These are phyloP conservation scores for Termitomyces sp. DNA, from an alignment of 768 basidiomycete genomes.

Conservation along the genomic window DNA sequence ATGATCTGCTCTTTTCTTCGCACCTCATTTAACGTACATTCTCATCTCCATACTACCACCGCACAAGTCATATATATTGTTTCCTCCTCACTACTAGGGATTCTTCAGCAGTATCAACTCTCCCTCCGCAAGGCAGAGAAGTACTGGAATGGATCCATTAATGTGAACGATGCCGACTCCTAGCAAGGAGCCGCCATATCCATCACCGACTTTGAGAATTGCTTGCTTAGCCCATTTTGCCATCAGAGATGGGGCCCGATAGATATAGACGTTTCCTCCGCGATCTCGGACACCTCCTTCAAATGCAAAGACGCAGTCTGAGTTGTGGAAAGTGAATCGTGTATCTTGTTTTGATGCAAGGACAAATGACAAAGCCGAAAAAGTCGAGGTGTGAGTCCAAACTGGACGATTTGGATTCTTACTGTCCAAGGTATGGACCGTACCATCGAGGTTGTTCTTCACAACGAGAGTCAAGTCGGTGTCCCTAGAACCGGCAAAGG, in stretches of 20 bases:
- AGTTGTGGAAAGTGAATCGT: conserved; percentile 77
- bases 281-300: conserved; percentile 67
- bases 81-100: conserved; percentile 1
- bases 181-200: conserved; percentile 65
- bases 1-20: conserved; percentile 14
- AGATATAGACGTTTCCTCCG: conserved; percentile 84
- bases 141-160: conserved; percentile 26
- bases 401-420: conserved; percentile 18
- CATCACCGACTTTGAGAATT: conserved; percentile 71
- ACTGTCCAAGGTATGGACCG: conserved; percentile 45
- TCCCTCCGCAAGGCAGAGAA: conserved; percentile 75
- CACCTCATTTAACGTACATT: conserved; percentile 13
- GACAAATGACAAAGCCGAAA: conserved; percentile 88
- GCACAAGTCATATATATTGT: conserved; percentile 6
- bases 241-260: conserved; percentile 48
- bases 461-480: conserved; percentile 44
- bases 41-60: conserved; percentile 4
- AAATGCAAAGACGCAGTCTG: conserved; percentile 68
- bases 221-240: conserved; percentile 74
- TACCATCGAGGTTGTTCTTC: conserved; percentile 73
- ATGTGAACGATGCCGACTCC: conserved; percentile 58
- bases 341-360: conserved; percentile 89
- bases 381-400: conserved; percentile 82
- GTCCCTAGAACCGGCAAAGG: conserved; percentile 50
- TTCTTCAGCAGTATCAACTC: conserved; percentile 58